Evolutionary conservation across 306 rosid genomes (phyloP), one percentile per base, ranked within the genome.

Genomic region (Phaseolus lunatus): DNA sequence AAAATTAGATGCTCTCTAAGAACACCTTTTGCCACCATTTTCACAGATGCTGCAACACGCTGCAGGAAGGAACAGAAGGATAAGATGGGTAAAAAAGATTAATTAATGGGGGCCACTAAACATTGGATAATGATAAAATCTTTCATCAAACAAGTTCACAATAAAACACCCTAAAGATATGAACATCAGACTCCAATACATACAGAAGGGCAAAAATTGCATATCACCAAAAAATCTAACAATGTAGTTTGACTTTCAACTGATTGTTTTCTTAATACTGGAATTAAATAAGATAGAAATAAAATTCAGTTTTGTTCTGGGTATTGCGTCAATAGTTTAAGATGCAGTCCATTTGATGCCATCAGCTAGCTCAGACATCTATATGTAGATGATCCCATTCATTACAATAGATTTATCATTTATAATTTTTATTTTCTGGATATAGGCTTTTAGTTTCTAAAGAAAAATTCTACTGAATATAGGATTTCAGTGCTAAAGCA

Each of bases 11-110:
- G 98, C 87, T 92, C 98, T 78, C 89, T 85, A 39, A 92, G 98
- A 76, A 95, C 96, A 82, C 97, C 98, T 89, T 95, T 92, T 3
- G 97, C 91, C 78, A 92, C 97, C 95, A 80, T 90, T 80, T 88
- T 83, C 39, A 95, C 98, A 2, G 98, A 90, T 45, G 86, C 77
- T 16, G 90, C 83, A 9, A 92, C 90, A 75, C 98, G 98, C 98
- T 95, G 90, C 84, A 67, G 66, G 24, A 8, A 84, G 68, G 80
- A 47, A 70, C 54, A 75, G 72, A 65, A 62, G 31, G 48, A 61
- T 65, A 27, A 72, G 18, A 61, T 27, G 72, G 24, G 49, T 62
- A 26, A 19, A 67, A 23, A 59, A 43, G 35, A 14, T 11, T 13
- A 29, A 58, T 14, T 53, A 5, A 65, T 41, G 12, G 43, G 15